These are phyloP conservation scores for Sclerotinia nivalis DNA, from an alignment of 2,329 filamentous ascomycete species.

Conservation along the genomic window DNA sequence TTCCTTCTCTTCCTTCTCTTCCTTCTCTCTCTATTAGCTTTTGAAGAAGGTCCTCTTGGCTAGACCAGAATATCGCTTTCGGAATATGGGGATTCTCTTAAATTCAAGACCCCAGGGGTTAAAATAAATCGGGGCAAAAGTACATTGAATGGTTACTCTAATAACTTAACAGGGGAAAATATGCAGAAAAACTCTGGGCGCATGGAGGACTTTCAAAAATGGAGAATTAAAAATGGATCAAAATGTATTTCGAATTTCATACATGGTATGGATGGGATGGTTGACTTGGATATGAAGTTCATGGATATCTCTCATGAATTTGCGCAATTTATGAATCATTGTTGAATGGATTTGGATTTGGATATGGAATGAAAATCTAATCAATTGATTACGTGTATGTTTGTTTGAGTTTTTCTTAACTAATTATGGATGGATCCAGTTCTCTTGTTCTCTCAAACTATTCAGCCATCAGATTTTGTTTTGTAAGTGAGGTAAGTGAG, in stretches of 20 bases:
- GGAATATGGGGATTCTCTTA: not conserved
- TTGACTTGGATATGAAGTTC: not conserved
- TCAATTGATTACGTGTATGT: not conserved
- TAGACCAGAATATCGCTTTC: not conserved
- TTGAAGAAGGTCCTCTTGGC: not conserved
- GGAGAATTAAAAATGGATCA: not conserved
- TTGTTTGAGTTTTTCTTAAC: not conserved
- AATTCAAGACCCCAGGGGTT: not conserved
- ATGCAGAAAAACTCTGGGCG: conserved; percentile 11
- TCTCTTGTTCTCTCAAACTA: not conserved
- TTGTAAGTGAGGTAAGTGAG: no score
- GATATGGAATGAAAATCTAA: not conserved
- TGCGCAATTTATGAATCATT: not conserved
- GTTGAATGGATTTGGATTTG: not conserved
- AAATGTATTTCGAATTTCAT: not conserved
- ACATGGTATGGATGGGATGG: no score
- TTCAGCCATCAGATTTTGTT: not conserved
- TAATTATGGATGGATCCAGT: not conserved
- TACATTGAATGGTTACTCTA: not conserved
- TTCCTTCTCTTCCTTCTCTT: not conserved
- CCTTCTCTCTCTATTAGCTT: not conserved
- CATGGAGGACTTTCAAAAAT: not conserved
- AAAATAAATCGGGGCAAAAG: not conserved
- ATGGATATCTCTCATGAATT: not conserved
- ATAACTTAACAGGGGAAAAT: not conserved